phyloP scores from a whole-genome alignment of 2,329 filamentous ascomycete genomes.

The Chaetomium globosum region DNA sequence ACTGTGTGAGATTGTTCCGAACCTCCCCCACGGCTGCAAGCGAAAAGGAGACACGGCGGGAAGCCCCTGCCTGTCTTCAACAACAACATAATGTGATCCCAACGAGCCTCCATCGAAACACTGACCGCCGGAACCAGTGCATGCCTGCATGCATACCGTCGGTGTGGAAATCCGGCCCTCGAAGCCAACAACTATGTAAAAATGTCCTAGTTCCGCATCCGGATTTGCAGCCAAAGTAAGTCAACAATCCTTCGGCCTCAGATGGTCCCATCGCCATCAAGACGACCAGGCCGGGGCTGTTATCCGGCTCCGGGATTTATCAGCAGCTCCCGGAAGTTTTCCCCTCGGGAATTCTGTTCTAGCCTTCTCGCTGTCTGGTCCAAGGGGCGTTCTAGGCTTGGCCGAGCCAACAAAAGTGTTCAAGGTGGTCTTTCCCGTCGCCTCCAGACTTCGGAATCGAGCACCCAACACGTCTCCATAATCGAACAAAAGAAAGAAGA shows the following conservation, averaged over 20 bases:
- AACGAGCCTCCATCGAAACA: background rate
- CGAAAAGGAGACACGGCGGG: conserved; percentile 4
- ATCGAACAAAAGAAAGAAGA: background rate
- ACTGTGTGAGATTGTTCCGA: conserved; percentile 18
- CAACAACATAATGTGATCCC: background rate
- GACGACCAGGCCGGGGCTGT: background rate
- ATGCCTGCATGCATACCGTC: background rate
- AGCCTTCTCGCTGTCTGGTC: background rate
- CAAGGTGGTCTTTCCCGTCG: background rate
- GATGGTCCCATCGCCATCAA: background rate
- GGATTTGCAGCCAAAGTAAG: background rate
- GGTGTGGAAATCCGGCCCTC: background rate
- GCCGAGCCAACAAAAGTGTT: background rate
- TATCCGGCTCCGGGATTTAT: conserved; percentile 6
- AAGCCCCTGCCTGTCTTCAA: background rate
- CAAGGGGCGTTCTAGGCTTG: background rate
- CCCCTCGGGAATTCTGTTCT: background rate
- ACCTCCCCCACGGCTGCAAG: conserved; percentile 13
- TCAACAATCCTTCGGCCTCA: background rate
- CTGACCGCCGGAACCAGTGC: background rate
- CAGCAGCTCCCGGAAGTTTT: background rate
- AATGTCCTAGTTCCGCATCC: background rate
- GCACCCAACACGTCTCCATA: background rate
- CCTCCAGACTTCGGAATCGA: background rate
- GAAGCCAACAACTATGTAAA: background rate